Evolutionary conservation across 768 basidiomycete genomes (phyloP), one percentile per base, ranked within the genome.

Genomic region (Boletales sp.): DNA sequence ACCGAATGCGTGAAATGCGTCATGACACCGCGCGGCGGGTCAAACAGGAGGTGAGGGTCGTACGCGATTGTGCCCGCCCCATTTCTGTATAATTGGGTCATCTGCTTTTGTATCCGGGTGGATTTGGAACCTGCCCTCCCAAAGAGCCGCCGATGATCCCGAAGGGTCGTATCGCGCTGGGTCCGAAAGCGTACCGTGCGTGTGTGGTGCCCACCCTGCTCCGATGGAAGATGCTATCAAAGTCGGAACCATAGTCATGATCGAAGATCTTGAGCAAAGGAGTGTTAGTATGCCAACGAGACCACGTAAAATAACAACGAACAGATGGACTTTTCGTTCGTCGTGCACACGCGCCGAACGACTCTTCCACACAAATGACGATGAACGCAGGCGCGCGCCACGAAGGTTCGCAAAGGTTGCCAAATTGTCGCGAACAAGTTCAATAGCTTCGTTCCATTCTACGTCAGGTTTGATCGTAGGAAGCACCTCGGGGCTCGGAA

Each of bases 351-450:
- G 77, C n/a, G 80, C 78, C 6, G 76, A 75, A 37, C 91, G 81
- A 53, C 86, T 89, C 74, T 88, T 90, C 62, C 81, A 74, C 36
- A 94, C 90, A 59, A 94, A 88, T 4, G 86, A 87, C 2, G 90
- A 92, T 5, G 87, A 85, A 32, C 90, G 82, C 40, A 93, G 69
- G 50, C 94, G 86, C n/a, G 84, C 94, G 32, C 95, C 94, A 46
- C 94, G 88, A 42, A 95, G 72, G 47, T 85, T 83, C 3, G 84
- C 72, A 68, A 95, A 97, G 1, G 84, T 87, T 35, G 74, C 72
- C 45, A 99, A 80, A 64, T 97, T 93, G 68, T 97, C 92, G 49
- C 86, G 84, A 34, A 97, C 84, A 47, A 83, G 75, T 38, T 83
- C 79, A 47, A 97, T 83, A 2, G 93, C 94, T 31, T 82, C 78